Conservation (phyloP, 805 yeast genomes). For the Starmerella vitae region DNA sequence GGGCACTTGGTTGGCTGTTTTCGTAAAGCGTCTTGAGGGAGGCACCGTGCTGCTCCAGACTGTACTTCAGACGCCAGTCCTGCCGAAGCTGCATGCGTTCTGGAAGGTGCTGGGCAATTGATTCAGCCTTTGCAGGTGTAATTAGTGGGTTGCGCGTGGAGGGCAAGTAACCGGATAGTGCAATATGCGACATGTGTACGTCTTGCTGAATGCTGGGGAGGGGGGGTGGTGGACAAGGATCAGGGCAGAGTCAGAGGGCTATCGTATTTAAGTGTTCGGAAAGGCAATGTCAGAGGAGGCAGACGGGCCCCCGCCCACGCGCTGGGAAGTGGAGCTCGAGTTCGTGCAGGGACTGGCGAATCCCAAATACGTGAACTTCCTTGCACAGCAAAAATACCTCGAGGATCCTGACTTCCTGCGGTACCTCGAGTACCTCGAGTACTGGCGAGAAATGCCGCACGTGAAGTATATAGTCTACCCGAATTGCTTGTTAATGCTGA, state of each 20-base stretch:
- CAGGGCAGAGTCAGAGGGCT: too few relatives aligned
- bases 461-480: constrained; percentile 69
- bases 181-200: constrained; percentile 4
- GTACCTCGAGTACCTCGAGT: constrained; percentile 67
- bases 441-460: constrained; percentile 68
- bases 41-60: constrained; percentile 87
- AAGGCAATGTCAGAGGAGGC: constrained; percentile 26
- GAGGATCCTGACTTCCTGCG: constrained; percentile 58
- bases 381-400: constrained; percentile 71
- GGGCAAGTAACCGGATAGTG: constrained; percentile 45
- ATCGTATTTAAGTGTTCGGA: not conserved
- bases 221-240: too few relatives aligned
- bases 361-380: constrained; percentile 69
- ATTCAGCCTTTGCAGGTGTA: constrained; percentile 52
- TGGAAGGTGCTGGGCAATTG: constrained; percentile 61
- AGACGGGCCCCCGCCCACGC: constrained; percentile 28
- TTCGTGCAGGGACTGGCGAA: constrained; percentile 88
- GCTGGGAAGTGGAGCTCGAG: constrained; percentile 86
- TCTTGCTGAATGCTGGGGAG: not conserved
- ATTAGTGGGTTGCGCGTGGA: constrained; percentile 48
- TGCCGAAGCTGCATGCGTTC: constrained; percentile 63
- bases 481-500: constrained; percentile 69
- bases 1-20: constrained; percentile 34
- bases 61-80: constrained; percentile 64
- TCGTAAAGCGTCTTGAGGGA: constrained; percentile 67